Conservation (phyloP, 2,329 filamentous ascomycete genomes). For the Ceratocystis colombiana region DNA sequence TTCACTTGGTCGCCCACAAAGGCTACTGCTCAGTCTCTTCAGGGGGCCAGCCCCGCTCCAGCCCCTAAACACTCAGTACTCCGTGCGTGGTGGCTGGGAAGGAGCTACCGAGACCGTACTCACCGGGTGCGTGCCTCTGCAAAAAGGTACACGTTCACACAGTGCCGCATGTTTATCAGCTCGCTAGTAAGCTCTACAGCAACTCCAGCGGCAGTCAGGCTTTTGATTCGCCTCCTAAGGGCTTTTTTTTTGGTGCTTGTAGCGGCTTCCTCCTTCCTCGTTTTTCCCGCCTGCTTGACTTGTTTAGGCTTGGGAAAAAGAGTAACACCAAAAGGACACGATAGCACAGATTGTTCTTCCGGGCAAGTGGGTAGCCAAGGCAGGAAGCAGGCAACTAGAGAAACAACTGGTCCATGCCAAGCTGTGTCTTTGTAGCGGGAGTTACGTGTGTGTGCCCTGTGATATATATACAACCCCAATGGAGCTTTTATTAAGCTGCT, state of each 20-base stretch:
- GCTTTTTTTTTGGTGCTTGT: not conserved
- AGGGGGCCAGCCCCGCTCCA: constrained; percentile 23
- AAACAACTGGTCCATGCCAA: not conserved
- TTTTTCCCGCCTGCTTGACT: not conserved
- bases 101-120: constrained; percentile 20
- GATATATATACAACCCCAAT: not conserved
- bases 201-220: constrained; percentile 4
- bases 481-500: not conserved
- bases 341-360: constrained; percentile 13
- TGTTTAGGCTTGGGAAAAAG: not conserved
- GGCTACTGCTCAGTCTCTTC: constrained; percentile 13
- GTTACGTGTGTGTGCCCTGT: not conserved
- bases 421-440: not conserved
- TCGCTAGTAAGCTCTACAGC: constrained; percentile 8
- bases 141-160: constrained; percentile 23
- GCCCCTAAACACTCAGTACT: constrained; percentile 21
- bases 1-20: constrained; percentile 3
- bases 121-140: constrained; percentile 13
- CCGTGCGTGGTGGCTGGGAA: constrained; percentile 26
- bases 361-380: constrained; percentile 3
- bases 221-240: constrained; percentile 5
- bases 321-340: constrained; percentile 21
- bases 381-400: not conserved
- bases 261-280: not conserved
- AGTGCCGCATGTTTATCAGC: constrained; percentile 16